Evolutionary conservation across 164 flowering plant genomes (phyloP).

Genomic region (Santalum album): DNA sequence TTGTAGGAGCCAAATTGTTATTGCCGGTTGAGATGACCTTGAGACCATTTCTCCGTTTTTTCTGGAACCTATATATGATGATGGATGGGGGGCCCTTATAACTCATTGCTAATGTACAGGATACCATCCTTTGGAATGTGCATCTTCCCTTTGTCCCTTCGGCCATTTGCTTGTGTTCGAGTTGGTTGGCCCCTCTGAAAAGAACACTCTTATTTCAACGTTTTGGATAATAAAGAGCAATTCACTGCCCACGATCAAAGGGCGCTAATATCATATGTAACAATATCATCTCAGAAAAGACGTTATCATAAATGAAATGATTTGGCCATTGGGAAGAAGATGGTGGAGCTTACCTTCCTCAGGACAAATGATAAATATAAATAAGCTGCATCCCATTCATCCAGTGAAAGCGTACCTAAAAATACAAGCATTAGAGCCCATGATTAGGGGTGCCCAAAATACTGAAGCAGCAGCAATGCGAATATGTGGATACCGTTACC

Average conservation of each 20-base stretch:
- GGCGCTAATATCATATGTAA: too few species aligned
- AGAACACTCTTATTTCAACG: constrained; percentile 1
- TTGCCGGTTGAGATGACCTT: too few species aligned
- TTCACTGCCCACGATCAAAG: not conserved
- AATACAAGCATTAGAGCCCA: not conserved
- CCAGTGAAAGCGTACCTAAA: constrained; percentile 76
- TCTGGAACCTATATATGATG: too few species aligned
- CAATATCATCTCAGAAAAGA: too few species aligned
- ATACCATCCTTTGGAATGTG: constrained; percentile 59
- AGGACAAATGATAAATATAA: constrained; percentile 77
- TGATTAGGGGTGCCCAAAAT: too few species aligned
- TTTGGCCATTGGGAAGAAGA: not conserved
- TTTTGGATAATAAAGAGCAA: too few species aligned
- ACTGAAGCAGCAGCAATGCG: too few species aligned
- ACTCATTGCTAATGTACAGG: constrained; percentile 21
- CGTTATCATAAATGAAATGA: too few species aligned
- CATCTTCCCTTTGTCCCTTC: constrained; percentile 53
- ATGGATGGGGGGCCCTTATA: too few species aligned
- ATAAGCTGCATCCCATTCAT: constrained; percentile 97
- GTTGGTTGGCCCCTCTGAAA: constrained; percentile 74
- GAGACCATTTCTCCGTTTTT: too few species aligned
- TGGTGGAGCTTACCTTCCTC: constrained; percentile 53
- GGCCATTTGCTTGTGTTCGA: constrained; percentile 15
- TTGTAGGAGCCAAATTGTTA: too few species aligned
- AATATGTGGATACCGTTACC: too few species aligned